phyloP scores from a whole-genome alignment of 192 early-diverging fungal species.

The Podochytrium sp. region DNA sequence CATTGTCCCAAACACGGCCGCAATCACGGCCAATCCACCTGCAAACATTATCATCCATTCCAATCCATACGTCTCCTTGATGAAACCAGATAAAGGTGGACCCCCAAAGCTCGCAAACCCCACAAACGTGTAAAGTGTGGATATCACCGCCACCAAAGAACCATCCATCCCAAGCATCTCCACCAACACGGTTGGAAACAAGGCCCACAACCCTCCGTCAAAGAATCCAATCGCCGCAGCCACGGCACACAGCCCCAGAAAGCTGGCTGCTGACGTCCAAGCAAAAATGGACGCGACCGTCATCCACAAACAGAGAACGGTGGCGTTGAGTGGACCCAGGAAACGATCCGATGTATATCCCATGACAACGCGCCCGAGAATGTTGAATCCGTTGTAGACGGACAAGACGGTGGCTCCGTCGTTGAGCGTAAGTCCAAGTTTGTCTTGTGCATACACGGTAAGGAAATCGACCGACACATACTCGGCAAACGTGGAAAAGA shows the following conservation, averaged over 20 bases:
- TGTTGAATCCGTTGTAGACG: conserved; percentile 71
- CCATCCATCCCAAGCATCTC: conserved; percentile 14
- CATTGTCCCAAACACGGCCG: background rate
- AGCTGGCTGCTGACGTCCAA: background rate
- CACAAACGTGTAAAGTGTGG: conserved; percentile 20
- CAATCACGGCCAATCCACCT: background rate
- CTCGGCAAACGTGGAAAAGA: conserved; percentile 38
- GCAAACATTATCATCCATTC: conserved; percentile 26
- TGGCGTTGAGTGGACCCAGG: conserved; percentile 66
- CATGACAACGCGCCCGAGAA: conserved; percentile 65
- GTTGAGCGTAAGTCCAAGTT: background rate
- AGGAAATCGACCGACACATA: conserved; percentile 19
- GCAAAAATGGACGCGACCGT: conserved; percentile 27
- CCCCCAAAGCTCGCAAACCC: conserved; percentile 31
- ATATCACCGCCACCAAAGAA: conserved; percentile 12
- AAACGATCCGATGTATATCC: conserved; percentile 63
- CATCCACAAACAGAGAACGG: conserved; percentile 50
- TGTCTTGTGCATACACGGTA: conserved; percentile 1
- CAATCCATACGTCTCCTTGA: background rate
- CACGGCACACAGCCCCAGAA: background rate
- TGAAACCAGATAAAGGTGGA: conserved; percentile 24
- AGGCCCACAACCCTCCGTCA: conserved; percentile 16
- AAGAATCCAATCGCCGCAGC: conserved; percentile 15
- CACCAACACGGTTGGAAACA: conserved; percentile 40
- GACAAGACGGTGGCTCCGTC: conserved; percentile 34